Conservation (phyloP, 345 rosid genomes). For the Murraya koenigii region DNA sequence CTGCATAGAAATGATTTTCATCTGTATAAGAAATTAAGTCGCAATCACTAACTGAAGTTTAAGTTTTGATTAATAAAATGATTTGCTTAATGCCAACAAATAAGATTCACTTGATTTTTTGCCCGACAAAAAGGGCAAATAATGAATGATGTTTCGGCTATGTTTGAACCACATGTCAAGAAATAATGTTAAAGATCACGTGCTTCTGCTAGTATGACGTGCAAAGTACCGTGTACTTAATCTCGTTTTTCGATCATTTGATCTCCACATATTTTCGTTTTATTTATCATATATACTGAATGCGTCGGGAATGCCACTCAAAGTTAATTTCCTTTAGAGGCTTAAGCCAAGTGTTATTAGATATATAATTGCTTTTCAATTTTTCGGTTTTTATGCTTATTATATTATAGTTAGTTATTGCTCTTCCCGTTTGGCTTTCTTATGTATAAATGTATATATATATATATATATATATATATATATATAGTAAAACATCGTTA, state of each 20-base stretch:
- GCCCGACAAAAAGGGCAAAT: constrained; percentile 2
- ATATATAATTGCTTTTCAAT: background rate
- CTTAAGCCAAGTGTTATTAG: background rate
- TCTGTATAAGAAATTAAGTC: background rate
- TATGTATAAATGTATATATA: too few species aligned
- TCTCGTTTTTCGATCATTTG: background rate
- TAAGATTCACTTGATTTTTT: background rate
- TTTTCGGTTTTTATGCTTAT: background rate
- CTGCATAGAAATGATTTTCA: too few species aligned
- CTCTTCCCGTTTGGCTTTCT: too few species aligned
- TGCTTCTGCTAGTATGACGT: constrained; percentile 9
- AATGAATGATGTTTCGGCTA: constrained; percentile 8
- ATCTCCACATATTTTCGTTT: background rate
- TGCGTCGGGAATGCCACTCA: constrained; percentile 27
- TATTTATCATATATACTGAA: background rate
- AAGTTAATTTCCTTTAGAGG: constrained; percentile 16
- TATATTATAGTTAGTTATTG: background rate
- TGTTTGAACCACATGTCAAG: constrained; percentile 4
- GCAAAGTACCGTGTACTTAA: background rate
- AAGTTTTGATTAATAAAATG: background rate
- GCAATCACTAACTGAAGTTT: background rate
- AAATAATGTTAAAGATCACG: constrained; percentile 10
- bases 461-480: too few species aligned
- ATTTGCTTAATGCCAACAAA: background rate
- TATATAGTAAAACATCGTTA: too few species aligned